Evolutionary conservation across 495 filamentous ascomycete genomes (phyloP).

Genomic region (Xylaria palmicola): DNA sequence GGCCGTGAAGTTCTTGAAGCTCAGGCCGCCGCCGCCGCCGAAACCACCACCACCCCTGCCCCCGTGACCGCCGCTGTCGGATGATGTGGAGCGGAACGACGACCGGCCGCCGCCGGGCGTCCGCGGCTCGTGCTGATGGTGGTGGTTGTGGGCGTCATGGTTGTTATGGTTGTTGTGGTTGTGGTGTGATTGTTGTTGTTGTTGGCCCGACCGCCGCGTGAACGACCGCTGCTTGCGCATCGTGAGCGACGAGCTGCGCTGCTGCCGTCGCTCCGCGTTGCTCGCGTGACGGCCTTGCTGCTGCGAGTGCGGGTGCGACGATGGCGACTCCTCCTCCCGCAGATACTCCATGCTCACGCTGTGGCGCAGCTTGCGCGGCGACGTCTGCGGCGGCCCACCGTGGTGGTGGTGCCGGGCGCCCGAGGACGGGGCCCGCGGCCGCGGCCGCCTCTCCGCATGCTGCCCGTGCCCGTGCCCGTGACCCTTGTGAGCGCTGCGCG

Average conservation of each 20-base stretch:
- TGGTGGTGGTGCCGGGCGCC: constrained; percentile 40
- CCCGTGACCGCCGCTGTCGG: constrained; percentile 19
- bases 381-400: constrained; percentile 30
- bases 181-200: no score
- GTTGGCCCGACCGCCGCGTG: constrained; percentile 13
- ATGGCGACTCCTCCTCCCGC: constrained; percentile 23
- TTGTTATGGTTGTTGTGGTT: no score
- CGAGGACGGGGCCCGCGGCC: constrained; percentile 44
- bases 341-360: constrained; percentile 26
- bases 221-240: constrained; percentile 29
- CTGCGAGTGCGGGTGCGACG: constrained; percentile 1
- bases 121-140: constrained; percentile 24
- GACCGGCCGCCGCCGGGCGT: constrained; percentile 13
- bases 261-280: constrained; percentile 15
- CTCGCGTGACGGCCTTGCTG: not conserved
- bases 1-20: constrained; percentile 91
- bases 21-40: constrained; percentile 10
- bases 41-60: constrained; percentile 29
- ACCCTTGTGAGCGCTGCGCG: constrained; percentile 10
- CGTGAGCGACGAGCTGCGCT: constrained; percentile 18
- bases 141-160: no score
- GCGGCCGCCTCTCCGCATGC: constrained; percentile 30
- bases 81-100: constrained; percentile 15
- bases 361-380: constrained; percentile 37
- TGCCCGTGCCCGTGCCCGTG: constrained; percentile 16